Conservation (phyloP, 2,329 filamentous ascomycete species). For the Paracorniculantispora psalliotae region DNA sequence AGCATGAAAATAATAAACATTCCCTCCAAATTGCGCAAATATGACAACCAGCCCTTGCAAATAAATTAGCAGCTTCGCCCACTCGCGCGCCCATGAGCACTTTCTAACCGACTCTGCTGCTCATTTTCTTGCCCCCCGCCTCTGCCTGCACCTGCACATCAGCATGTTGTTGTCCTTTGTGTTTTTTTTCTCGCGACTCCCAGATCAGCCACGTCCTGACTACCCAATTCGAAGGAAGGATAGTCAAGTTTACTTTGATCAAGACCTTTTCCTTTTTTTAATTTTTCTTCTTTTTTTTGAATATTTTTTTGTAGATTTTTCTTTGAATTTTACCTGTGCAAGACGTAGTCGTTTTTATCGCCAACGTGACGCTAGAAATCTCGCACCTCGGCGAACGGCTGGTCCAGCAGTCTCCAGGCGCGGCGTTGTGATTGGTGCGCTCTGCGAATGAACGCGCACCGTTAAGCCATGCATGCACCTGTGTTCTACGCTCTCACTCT, state of each 20-base stretch:
- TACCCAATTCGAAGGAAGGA: neutral
- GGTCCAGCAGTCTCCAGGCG: too few relatives aligned
- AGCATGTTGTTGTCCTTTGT: neutral
- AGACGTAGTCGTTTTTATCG: too few relatives aligned
- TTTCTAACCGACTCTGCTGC: neutral
- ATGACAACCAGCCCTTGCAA: neutral
- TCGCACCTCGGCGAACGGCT: too few relatives aligned
- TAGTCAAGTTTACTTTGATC: neutral
- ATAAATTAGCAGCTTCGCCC: conserved; percentile 7
- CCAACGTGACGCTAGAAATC: too few relatives aligned
- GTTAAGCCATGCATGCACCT: too few relatives aligned
- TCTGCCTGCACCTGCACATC: neutral
- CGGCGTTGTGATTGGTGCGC: too few relatives aligned
- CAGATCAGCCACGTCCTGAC: neutral
- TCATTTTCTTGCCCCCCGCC: neutral
- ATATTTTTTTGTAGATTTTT: neutral
- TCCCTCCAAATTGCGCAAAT: neutral
- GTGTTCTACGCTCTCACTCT: too few relatives aligned
- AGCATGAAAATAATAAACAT: conserved; percentile 25
- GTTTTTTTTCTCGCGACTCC: neutral
- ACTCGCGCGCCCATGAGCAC: neutral
- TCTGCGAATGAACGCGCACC: too few relatives aligned
- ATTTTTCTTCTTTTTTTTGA: neutral
- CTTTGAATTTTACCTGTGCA: too few relatives aligned
- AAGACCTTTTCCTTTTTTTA: neutral